Percentiles rank a stretch among this genome's conserved stretches.
Conservation (phyloP, 108 stramenopile species). For the Phaeodactylum tricornutum region DNA sequence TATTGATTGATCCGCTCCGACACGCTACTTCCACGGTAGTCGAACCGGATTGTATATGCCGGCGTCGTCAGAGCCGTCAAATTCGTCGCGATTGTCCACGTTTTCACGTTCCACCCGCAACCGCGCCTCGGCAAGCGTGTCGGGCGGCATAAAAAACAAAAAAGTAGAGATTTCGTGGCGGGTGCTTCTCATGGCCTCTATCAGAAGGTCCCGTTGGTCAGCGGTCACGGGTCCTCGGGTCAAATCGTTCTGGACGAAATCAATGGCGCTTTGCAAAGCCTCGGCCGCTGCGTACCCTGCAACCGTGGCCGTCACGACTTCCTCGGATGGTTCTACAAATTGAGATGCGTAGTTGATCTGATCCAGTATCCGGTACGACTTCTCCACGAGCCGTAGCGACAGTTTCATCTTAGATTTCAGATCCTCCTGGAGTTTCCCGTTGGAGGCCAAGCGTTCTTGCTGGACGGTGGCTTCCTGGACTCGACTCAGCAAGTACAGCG, state of each 20-base stretch:
- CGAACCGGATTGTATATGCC: conserved; percentile 63
- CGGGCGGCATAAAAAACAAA: conserved; percentile 35
- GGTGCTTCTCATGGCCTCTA: conserved; percentile 20
- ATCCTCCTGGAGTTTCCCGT: conserved; percentile 19
- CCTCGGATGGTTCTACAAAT: conserved; percentile 16
- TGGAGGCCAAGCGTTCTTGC: conserved; percentile 54
- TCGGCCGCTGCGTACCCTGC: conserved; percentile 56
- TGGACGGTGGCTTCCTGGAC: conserved; percentile 68
- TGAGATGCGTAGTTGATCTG: conserved; percentile 48
- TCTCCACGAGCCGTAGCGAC: conserved; percentile 46
- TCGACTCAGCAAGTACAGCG: conserved; percentile 49
- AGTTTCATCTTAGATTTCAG: conserved; percentile 56
- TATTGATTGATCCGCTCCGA: no score
- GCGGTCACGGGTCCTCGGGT: conserved; percentile 29
- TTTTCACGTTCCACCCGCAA: conserved; percentile 62
- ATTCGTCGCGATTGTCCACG: conserved; percentile 47
- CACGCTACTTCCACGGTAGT: conserved; percentile 59
- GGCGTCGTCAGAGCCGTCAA: conserved; percentile 38
- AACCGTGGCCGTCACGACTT: conserved; percentile 33
- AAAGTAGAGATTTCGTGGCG: conserved; percentile 48
- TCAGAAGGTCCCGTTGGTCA: conserved; percentile 43
- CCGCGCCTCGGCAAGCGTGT: conserved; percentile 32
- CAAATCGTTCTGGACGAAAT: conserved; percentile 35
- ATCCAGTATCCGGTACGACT: conserved; percentile 52
- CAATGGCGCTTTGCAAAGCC: conserved; percentile 54